phyloP scores from a whole-genome alignment of 2,329 filamentous ascomycete genomes.

The Aspergillus texensis region DNA sequence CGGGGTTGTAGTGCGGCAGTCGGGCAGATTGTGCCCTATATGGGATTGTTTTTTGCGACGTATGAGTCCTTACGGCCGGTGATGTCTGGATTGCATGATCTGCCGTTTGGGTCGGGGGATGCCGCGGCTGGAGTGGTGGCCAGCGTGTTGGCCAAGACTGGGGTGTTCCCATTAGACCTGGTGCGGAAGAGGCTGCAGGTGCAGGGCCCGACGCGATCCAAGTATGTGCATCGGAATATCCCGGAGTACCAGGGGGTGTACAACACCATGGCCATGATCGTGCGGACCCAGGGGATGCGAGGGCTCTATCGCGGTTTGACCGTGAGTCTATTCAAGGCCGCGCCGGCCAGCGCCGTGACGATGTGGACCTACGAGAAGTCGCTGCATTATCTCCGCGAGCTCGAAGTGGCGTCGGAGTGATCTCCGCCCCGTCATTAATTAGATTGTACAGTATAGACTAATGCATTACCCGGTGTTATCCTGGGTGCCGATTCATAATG shows the following conservation, averaged over 20 bases:
- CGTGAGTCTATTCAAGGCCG: conserved; percentile 89
- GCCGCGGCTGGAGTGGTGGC: conserved; percentile 80
- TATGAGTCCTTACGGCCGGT: conserved; percentile 76
- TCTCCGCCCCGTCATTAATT: not conserved
- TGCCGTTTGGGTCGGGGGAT: conserved; percentile 77
- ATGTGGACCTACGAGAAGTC: conserved; percentile 92
- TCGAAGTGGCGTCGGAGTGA: conserved; percentile 28
- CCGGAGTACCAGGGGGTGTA: conserved; percentile 76
- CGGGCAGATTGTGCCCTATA: conserved; percentile 88
- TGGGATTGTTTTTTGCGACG: conserved; percentile 91
- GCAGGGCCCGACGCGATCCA: conserved; percentile 79
- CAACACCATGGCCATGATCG: conserved; percentile 67
- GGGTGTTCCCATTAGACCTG: conserved; percentile 89
- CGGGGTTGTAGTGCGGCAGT: conserved; percentile 80
- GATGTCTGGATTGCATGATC: conserved; percentile 46
- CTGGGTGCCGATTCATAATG: not conserved
- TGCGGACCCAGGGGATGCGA: conserved; percentile 71
- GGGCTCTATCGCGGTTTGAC: conserved; percentile 86
- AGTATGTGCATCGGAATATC: conserved; percentile 85
- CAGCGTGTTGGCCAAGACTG: conserved; percentile 81
- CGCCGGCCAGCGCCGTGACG: conserved; percentile 87
- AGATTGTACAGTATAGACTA: conserved; percentile 9
- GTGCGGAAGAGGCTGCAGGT: conserved; percentile 93
- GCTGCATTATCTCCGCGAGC: conserved; percentile 60
- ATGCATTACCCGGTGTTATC: conserved; percentile 9